These are phyloP conservation scores for Sicyos edulis DNA, from an alignment of 306 rosid genomes.

Conservation along the genomic window DNA sequence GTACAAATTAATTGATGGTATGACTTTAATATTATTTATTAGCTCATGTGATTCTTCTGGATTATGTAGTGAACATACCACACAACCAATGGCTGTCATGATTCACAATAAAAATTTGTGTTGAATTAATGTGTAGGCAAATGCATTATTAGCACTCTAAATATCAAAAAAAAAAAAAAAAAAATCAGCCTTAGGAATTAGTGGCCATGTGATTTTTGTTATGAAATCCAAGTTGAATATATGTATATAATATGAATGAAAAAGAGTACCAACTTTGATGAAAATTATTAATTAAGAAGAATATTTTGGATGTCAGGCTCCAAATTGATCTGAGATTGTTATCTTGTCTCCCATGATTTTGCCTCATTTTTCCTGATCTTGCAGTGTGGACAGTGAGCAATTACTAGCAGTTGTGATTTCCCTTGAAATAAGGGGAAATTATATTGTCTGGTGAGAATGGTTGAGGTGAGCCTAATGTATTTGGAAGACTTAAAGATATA, in stretches of 20 bases:
- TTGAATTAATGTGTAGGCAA: not conserved
- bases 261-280: slow-evolving; percentile 7
- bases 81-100: slow-evolving; percentile 20
- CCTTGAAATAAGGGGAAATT: not conserved
- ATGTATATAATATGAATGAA: not conserved
- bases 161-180: too few relatives aligned
- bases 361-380: not conserved
- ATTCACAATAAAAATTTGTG: slow-evolving; percentile 7
- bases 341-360: slow-evolving; percentile 18
- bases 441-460: not conserved
- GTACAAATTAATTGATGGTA: not conserved
- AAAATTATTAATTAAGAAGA: slow-evolving; percentile 9
- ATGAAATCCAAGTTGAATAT: slow-evolving; percentile 9
- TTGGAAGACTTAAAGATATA: too few relatives aligned
- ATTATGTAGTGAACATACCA: slow-evolving; percentile 18
- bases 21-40: slow-evolving; percentile 3
- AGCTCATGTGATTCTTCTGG: slow-evolving; percentile 15
- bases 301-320: slow-evolving; percentile 14
- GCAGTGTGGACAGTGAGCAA: slow-evolving; percentile 9
- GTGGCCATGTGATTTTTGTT: slow-evolving; percentile 39
- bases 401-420: too few relatives aligned
- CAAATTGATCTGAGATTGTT: slow-evolving; percentile 11
- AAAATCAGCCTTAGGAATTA: not conserved
- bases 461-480: too few relatives aligned
- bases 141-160: slow-evolving; percentile 12